These are phyloP conservation scores for Penicillium goetzii DNA, from an alignment of 495 filamentous ascomycete genomes.

Conservation along the genomic window DNA sequence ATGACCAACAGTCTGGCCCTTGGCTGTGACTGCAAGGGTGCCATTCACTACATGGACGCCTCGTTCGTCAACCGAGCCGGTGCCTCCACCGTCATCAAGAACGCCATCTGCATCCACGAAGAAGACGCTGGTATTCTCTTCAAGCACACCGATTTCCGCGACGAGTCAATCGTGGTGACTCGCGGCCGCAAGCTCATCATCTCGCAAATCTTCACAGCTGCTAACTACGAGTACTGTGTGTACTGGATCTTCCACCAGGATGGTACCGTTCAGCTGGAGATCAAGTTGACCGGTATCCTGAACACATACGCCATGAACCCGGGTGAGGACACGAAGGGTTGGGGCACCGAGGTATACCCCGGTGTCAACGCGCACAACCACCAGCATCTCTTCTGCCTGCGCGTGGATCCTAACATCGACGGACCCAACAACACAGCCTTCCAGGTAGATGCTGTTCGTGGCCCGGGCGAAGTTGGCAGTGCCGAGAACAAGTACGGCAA, in stretches of 20 bases:
- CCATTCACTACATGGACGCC: constrained; percentile 73
- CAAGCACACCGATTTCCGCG: constrained; percentile 85
- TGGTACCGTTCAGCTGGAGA: constrained; percentile 53
- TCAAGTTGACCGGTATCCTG: constrained; percentile 48
- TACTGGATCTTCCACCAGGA: constrained; percentile 57
- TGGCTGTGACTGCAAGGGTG: constrained; percentile 73
- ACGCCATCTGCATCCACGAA: constrained; percentile 80
- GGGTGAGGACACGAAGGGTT: constrained; percentile 83
- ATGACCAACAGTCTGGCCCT: constrained; percentile 76
- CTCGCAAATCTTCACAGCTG: constrained; percentile 63
- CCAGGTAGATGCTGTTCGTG: constrained; percentile 27
- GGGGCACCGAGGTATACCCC: constrained; percentile 92
- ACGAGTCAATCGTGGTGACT: constrained; percentile 65
- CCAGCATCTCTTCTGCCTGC: constrained; percentile 94
- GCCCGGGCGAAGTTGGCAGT: constrained; percentile 70
- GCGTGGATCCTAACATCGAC: constrained; percentile 88
- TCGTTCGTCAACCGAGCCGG: constrained; percentile 60
- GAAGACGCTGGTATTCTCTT: constrained; percentile 74
- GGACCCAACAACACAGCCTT: constrained; percentile 62
- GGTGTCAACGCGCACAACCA: constrained; percentile 84
- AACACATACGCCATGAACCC: constrained; percentile 81
- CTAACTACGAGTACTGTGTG: constrained; percentile 68
- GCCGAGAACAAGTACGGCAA: constrained; percentile 90
- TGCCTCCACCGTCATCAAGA: constrained; percentile 62
- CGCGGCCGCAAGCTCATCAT: constrained; percentile 73